These are phyloP conservation scores for Kewa caespitosa DNA, from an alignment of 179 eudicot species.

Conservation along the genomic window DNA sequence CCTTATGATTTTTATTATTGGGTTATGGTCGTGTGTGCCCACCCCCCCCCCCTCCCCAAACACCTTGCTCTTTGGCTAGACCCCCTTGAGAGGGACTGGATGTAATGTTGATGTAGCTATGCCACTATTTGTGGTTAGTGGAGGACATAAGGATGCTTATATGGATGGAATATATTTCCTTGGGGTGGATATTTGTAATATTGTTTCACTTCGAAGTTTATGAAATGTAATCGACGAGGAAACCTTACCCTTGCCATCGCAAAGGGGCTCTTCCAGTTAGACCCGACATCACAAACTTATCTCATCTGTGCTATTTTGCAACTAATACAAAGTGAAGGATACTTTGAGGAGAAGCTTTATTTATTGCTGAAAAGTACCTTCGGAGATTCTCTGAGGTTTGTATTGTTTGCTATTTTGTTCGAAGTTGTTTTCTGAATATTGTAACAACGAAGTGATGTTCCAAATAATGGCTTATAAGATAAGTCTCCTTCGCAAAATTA, in stretches of 20 bases:
- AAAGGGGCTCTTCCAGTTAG: not conserved
- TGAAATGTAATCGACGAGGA: not conserved
- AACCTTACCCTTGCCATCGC: not conserved
- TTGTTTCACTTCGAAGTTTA: not conserved
- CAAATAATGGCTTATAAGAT: not conserved
- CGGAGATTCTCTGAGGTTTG: not conserved
- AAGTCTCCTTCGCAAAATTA: not conserved
- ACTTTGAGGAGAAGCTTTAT: not conserved
- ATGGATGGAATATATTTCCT: not conserved
- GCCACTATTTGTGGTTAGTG: too few relatives aligned
- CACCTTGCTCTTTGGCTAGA: too few relatives aligned
- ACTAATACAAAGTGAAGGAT: not conserved
- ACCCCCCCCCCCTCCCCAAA: too few relatives aligned
- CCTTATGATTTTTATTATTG: too few relatives aligned
- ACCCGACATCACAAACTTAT: not conserved
- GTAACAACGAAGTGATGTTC: not conserved
- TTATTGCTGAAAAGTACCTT: not conserved
- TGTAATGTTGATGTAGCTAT: too few relatives aligned
- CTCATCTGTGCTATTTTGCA: not conserved
- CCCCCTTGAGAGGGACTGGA: too few relatives aligned
- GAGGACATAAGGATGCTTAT: not conserved
- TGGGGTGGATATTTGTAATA: not conserved
- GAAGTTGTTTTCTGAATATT: not conserved
- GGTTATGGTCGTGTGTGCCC: too few relatives aligned
- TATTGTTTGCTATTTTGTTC: not conserved